Percentiles rank a stretch among this genome's conserved stretches.
phyloP scores from a whole-genome alignment of 768 basidiomycete species.

The Astraeus odoratus region DNA sequence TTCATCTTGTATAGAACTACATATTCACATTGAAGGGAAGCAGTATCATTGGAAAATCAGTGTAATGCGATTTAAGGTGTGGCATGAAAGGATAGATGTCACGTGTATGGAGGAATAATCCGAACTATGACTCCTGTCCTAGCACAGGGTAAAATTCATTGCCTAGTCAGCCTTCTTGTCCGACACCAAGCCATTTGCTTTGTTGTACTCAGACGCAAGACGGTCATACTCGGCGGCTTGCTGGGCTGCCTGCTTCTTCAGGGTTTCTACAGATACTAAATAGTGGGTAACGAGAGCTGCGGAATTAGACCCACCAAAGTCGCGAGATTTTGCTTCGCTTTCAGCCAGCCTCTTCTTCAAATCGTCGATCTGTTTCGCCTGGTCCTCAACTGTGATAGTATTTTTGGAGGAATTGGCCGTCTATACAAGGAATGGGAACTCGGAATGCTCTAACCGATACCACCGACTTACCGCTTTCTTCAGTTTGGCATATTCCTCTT shows the following conservation, averaged over 20 bases:
- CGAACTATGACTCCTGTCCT: not conserved
- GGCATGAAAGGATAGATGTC: not conserved
- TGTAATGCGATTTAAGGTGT: not conserved
- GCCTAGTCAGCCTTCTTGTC: conserved; percentile 61
- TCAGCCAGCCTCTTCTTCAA: conserved; percentile 62
- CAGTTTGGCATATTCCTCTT: conserved; percentile 81
- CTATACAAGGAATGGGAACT: conserved; percentile 14
- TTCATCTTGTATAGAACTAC: too few relatives aligned
- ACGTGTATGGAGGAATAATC: not conserved
- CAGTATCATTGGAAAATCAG: not conserved
- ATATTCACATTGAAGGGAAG: not conserved
- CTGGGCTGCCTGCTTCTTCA: conserved; percentile 77
- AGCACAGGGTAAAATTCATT: not conserved
- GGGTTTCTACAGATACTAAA: conserved; percentile 41
- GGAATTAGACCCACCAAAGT: conserved; percentile 46
- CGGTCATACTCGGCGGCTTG: conserved; percentile 79
- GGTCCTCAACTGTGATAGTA: conserved; percentile 15
- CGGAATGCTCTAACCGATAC: not conserved
- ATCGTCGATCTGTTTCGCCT: conserved; percentile 44
- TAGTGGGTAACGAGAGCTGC: not conserved
- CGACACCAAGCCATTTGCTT: conserved; percentile 51
- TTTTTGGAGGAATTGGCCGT: conserved; percentile 28
- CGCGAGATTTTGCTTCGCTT: conserved; percentile 51
- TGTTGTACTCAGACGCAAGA: conserved; percentile 71
- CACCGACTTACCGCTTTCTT: conserved; percentile 46